Percentiles rank a stretch among this genome's conserved stretches.
Evolutionary conservation across 2,329 filamentous ascomycete genomes (phyloP).

Genomic region (Fusarium devonianum): DNA sequence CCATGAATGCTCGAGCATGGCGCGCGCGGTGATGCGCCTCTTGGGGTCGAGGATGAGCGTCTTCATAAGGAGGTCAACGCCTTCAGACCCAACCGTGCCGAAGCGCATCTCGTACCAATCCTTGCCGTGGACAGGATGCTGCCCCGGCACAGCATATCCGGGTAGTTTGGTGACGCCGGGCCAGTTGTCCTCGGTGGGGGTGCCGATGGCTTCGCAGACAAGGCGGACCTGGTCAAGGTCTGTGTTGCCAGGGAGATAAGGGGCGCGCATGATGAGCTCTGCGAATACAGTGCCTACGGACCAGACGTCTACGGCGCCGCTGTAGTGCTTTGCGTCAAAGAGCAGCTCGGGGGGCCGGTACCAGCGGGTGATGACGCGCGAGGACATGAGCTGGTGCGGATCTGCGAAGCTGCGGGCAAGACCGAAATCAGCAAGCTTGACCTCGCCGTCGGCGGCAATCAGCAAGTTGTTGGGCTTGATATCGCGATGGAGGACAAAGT

Average conservation of each 20-base stretch:
- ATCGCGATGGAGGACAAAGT: slow-evolving; percentile 92
- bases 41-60: slow-evolving; percentile 88
- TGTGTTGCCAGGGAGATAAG: slow-evolving; percentile 82
- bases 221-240: slow-evolving; percentile 87
- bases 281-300: slow-evolving; percentile 92
- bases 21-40: slow-evolving; percentile 77
- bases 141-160: slow-evolving; percentile 77
- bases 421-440: slow-evolving; percentile 98
- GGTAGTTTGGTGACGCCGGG: slow-evolving; percentile 84
- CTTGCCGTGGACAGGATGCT: slow-evolving; percentile 68
- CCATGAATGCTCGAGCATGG: slow-evolving; percentile 83
- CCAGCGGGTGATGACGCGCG: slow-evolving; percentile 95
- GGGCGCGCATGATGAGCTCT: slow-evolving; percentile 82
- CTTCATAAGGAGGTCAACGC: slow-evolving; percentile 86
- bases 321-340: slow-evolving; percentile 88
- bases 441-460: slow-evolving; percentile 88
- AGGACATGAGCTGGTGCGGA: slow-evolving; percentile 87
- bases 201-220: slow-evolving; percentile 86
- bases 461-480: slow-evolving; percentile 99
- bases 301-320: slow-evolving; percentile 92
- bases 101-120: slow-evolving; percentile 81
- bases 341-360: slow-evolving; percentile 93
- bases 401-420: slow-evolving; percentile 89
- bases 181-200: slow-evolving; percentile 94
- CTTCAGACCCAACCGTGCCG: slow-evolving; percentile 78